Conservation (phyloP, 148 eudicot species). For the Rheum nobile region DNA sequence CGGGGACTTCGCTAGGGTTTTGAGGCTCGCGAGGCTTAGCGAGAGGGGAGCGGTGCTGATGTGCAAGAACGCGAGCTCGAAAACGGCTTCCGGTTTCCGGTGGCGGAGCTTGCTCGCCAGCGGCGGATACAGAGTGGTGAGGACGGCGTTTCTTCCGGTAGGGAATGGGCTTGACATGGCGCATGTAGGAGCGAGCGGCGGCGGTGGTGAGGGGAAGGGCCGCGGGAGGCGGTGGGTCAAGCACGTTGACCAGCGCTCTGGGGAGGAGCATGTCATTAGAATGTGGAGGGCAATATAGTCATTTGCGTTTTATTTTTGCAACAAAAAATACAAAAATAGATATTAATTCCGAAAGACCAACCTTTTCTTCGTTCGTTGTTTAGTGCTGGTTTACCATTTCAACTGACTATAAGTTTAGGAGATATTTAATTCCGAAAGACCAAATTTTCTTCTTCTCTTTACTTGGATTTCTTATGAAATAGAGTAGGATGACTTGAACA, state of each 20-base stretch:
- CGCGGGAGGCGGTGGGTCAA: constrained; percentile 43
- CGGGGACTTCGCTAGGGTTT: constrained; percentile 29
- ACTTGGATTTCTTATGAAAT: not conserved
- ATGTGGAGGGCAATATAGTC: constrained; percentile 15
- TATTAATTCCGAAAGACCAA: not conserved
- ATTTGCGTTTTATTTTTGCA: not conserved
- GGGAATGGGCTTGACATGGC: constrained; percentile 71
- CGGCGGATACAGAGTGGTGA: constrained; percentile 38
- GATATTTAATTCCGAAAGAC: not conserved
- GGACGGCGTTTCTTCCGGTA: constrained; percentile 66
- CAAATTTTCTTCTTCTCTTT: not conserved
- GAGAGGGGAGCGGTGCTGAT: constrained; percentile 72
- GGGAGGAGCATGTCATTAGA: constrained; percentile 60
- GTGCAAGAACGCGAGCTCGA: constrained; percentile 49
- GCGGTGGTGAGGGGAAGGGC: constrained; percentile 1
- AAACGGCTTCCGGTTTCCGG: constrained; percentile 33
- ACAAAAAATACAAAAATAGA: not conserved
- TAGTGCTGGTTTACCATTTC: too few species aligned
- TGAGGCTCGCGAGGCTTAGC: constrained; percentile 47
- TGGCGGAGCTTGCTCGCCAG: constrained; percentile 49
- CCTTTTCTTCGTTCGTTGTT: not conserved
- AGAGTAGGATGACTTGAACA: not conserved
- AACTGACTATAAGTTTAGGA: not conserved
- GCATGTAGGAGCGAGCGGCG: constrained; percentile 45
- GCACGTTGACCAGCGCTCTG: constrained; percentile 42